Evolutionary conservation across 768 basidiomycete species (phyloP).

Genomic region (Boletus bicolor): DNA sequence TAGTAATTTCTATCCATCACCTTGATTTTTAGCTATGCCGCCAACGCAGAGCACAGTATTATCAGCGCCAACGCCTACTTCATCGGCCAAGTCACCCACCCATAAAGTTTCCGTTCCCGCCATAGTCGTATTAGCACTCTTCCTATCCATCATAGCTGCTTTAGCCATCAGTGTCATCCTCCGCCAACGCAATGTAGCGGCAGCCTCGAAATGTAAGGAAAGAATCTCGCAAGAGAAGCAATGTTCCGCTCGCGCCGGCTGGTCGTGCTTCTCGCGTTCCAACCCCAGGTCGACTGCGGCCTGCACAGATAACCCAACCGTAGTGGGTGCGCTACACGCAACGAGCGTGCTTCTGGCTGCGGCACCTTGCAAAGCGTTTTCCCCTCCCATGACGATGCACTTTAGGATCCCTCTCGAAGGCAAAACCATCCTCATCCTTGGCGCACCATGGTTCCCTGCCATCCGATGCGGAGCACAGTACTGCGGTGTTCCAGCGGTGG

Average conservation of each 20-base stretch:
- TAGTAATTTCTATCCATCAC: not conserved
- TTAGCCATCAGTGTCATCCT: conserved; percentile 20
- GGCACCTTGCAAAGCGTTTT: conserved; percentile 22
- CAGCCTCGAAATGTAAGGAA: not conserved
- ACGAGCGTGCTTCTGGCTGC: conserved; percentile 24
- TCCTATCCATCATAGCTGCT: conserved; percentile 18
- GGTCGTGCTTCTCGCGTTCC: conserved; percentile 5
- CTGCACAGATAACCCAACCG: conserved; percentile 4
- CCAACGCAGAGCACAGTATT: conserved; percentile 10
- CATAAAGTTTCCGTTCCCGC: conserved; percentile 18
- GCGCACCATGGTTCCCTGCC: conserved; percentile 12
- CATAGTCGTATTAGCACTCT: conserved; percentile 18
- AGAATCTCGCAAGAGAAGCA: not conserved
- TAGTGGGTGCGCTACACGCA: conserved; percentile 24
- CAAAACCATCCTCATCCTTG: conserved; percentile 23
- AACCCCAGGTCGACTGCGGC: not conserved
- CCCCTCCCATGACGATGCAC: conserved; percentile 22
- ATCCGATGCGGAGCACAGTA: conserved; percentile 5
- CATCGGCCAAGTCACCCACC: not conserved
- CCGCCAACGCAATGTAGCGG: conserved; percentile 13
- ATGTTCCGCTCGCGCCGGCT: not conserved
- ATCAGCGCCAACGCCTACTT: not conserved
- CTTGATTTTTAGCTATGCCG: conserved; percentile 10
- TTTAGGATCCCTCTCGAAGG: conserved; percentile 17
- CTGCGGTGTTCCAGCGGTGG: not conserved